Evolutionary conservation across 2,329 filamentous ascomycete species (phyloP).

Genomic region (Chrysoporthe austroafricana): DNA sequence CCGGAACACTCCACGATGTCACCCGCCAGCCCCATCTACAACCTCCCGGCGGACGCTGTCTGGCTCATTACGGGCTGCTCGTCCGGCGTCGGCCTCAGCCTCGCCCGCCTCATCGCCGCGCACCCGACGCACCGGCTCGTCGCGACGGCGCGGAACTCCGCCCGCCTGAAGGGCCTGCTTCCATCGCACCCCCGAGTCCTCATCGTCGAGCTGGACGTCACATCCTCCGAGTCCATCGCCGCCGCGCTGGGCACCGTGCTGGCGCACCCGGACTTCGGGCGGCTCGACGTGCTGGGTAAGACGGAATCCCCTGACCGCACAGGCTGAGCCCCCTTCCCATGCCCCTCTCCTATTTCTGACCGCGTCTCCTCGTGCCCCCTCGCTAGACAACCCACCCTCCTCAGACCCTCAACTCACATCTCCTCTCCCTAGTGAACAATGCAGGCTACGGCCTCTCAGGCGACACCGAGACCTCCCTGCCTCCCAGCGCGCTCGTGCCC

Average conservation of each 20-base stretch:
- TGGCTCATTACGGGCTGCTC: slow-evolving; percentile 45
- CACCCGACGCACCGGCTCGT: slow-evolving; percentile 33
- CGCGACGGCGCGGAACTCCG: slow-evolving; percentile 41
- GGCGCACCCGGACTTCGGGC: slow-evolving; percentile 37
- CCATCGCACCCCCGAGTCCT: slow-evolving; percentile 39
- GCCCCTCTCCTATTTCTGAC: too few species aligned
- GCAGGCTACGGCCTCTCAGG: slow-evolving; percentile 49
- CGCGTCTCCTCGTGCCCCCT: neutral
- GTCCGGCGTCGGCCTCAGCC: slow-evolving; percentile 36
- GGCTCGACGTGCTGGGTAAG: slow-evolving; percentile 37
- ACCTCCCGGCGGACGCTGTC: slow-evolving; percentile 41
- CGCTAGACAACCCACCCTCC: neutral
- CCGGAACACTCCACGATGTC: neutral
- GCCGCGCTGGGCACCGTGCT: slow-evolving; percentile 40
- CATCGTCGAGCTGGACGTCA: slow-evolving; percentile 50
- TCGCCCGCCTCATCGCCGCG: slow-evolving; percentile 33
- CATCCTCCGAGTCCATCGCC: slow-evolving; percentile 38
- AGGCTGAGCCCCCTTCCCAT: too few species aligned
- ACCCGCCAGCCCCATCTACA: neutral
- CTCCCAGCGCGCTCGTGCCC: neutral
- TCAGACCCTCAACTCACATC: neutral
- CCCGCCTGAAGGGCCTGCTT: slow-evolving; percentile 40
- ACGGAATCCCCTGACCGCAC: rapidly evolving
- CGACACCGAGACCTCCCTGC: slow-evolving; percentile 33
- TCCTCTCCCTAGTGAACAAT: slow-evolving; percentile 35